Base-by-base conservation (phyloP, 345 rosid genomes). In the Balakata baccata region DNA sequence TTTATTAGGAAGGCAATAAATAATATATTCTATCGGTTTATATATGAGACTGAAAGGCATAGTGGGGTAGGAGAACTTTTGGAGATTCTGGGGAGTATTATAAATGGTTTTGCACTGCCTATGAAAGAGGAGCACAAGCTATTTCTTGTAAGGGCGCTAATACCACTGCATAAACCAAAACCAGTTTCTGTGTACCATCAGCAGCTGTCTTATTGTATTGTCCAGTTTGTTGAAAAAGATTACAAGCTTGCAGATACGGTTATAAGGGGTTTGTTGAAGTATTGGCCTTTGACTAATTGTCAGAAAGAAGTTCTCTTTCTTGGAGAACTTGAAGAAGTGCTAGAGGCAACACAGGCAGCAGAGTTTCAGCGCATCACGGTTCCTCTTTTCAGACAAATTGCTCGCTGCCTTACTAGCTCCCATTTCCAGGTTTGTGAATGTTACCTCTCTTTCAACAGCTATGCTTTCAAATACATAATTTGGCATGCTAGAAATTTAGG, bases 91-190 rank as follows among this genome's bases (percentile, higher is more conserved):
- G 97, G 97, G 72, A 93, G 98, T 82, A 91, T 93, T 63, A 87
- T 91, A 22, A 93, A 93, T 78, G 98, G 98, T 38, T 93, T 93
- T 83, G 98, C 98, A 0, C 74, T 93, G 83, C 98, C 98, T 0
- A 93, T 93, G 98, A 93, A 93, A 71, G 95, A 91, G 81, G 98
- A 93, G 78, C 98, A 93, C 66, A 93, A 93, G 82, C 68, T 93
- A 49, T 93, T 93, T 71, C 89, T 93, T 83, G 89, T 89, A 22
- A 85, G 97, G 83, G 98, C 91, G 11, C 90, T 93, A 85, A 84
- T 93, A 64, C 98, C 98, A 5, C 74, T 93, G 80, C 98, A 93
- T 79, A 93, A 93, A 81, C 98, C 98, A 0, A 91, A 93, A 73
- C 81, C 89, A 0, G 73, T 91, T 7, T 71, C 85, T 23, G 43